A percentile compares a stretch with the other conserved stretches of the same genome.
These are phyloP conservation scores for Malassezia yamatoensis DNA, from an alignment of 1,284 basidiomycete species.

Conservation along the genomic window DNA sequence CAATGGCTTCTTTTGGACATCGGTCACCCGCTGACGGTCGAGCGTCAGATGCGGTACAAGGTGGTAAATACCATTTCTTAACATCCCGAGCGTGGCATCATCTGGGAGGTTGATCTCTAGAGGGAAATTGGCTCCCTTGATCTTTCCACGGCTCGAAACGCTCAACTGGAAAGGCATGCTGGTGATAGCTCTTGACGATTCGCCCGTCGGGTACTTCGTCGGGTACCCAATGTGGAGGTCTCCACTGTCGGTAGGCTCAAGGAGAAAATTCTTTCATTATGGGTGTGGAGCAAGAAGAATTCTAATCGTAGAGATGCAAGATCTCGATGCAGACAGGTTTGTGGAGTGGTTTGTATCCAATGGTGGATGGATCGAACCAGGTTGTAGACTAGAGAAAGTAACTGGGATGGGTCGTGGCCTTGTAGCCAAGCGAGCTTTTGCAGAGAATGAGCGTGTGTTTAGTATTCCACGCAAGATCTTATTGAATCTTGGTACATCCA, in stretches of 20 bases:
- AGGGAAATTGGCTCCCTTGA: slow-evolving; percentile 13
- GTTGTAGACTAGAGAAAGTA: slow-evolving; percentile 54
- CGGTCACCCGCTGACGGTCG: slow-evolving; percentile 39
- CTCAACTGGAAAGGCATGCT: neutral
- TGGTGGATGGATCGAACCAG: slow-evolving; percentile 45
- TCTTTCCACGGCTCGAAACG: slow-evolving; percentile 5
- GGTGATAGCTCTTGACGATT: neutral
- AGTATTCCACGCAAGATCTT: slow-evolving; percentile 67
- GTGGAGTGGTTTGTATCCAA: slow-evolving; percentile 48
- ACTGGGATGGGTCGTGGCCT: slow-evolving; percentile 60
- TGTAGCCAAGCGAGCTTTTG: slow-evolving; percentile 61
- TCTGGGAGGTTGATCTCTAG: slow-evolving; percentile 9
- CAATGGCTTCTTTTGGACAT: slow-evolving; percentile 31
- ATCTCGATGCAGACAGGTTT: slow-evolving; percentile 24
- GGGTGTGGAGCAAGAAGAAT: too few relatives aligned
- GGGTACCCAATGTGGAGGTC: too few relatives aligned
- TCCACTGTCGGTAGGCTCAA: too few relatives aligned
- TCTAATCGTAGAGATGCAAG: neutral
- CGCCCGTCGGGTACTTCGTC: too few relatives aligned
- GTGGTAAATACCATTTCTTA: slow-evolving; percentile 32
- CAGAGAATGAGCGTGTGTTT: slow-evolving; percentile 67
- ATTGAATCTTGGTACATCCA: slow-evolving; percentile 67
- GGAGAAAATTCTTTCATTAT: too few relatives aligned
- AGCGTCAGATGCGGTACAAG: slow-evolving; percentile 21
- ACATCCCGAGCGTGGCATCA: slow-evolving; percentile 26